Conservation (phyloP, 2,329 filamentous ascomycete genomes). For the Diaporthe vexans region DNA sequence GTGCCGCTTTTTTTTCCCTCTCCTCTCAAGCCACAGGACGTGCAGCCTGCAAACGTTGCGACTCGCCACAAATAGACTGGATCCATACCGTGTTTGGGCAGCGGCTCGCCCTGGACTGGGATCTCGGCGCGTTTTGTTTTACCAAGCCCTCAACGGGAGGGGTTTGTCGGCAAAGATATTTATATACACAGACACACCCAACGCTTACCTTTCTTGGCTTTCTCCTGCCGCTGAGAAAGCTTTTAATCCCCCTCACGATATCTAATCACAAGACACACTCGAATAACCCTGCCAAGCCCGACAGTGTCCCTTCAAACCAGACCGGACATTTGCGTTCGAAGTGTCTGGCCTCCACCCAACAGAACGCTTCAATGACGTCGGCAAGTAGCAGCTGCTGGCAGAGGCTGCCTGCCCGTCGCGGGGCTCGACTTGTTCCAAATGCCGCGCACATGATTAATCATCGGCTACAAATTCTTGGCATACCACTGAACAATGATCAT, state of each 20-base stretch:
- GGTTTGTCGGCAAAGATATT: background rate
- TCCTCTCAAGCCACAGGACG: background rate
- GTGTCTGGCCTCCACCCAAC: conserved; percentile 2
- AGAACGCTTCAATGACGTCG: background rate
- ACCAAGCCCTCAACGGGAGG: background rate
- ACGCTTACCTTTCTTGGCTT: conserved; percentile 17
- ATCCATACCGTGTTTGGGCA: background rate
- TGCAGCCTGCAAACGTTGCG: conserved; percentile 9
- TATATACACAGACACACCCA: background rate
- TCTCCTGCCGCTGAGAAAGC: background rate
- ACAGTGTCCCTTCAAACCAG: background rate
- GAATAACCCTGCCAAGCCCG: background rate
- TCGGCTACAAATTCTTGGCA: too few relatives aligned
- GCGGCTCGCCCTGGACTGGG: too few relatives aligned
- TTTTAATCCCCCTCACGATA: background rate
- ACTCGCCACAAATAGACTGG: conserved; percentile 11
- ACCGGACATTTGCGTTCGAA: conserved; percentile 6
- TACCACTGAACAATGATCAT: background rate
- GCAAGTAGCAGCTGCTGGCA: background rate
- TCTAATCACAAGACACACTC: background rate
- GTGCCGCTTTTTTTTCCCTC: background rate
- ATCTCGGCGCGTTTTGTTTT: background rate
- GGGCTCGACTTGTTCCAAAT: too few relatives aligned
- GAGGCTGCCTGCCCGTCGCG: background rate
- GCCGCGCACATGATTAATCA: too few relatives aligned